Evolutionary conservation across 805 yeast species (phyloP), one percentile per base, ranked within the genome.

Genomic region (Nakazawaea ishiwadae): DNA sequence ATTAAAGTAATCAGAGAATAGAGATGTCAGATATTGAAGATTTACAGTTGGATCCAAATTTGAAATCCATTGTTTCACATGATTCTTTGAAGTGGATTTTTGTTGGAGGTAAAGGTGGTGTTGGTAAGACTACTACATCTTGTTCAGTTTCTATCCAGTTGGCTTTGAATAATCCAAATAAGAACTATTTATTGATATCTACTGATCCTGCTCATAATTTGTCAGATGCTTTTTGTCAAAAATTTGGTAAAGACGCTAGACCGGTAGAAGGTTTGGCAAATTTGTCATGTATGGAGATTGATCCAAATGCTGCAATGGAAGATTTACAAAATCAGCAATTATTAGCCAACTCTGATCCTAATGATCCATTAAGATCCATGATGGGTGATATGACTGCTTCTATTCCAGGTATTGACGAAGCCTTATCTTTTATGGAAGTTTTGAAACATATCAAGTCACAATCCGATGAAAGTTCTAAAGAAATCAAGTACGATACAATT

Each of bases 91-190:
- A 85, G 58, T 93, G 99, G 99, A 83, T 93, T 48, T 93, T 93
- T 56, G 98, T 91, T 33, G 99, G 99, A 51, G 99, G 99, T 52
- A 93, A 93, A 70, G 99, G 99, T 62, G 99, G 99, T 65, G 99
- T 93, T 21, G 99, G 99, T 55, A 93, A 93, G 62, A 93, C 99
- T 48, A 93, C 99, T 19, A 86, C 97, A 3, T 91, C 98, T 1
- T 90, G 96, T 35, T 89, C 97, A 18, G 75, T 93, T 51, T 95
- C 99, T 17, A 83, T 90, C 48, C 98, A 93, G 65, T 75, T 93
- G 60, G 97, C 99, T 14, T 64, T 84, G 47, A 70, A 75, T 44
- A 83, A 95, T 58, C 95, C 95, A 27, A 50, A 62, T 14, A 90
- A 88, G 50, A 82, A 84, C 53, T 95, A 88, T 52, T 70, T 93